Conservation (phyloP, 2,329 filamentous ascomycete genomes). For the Colletotrichum sp. region DNA sequence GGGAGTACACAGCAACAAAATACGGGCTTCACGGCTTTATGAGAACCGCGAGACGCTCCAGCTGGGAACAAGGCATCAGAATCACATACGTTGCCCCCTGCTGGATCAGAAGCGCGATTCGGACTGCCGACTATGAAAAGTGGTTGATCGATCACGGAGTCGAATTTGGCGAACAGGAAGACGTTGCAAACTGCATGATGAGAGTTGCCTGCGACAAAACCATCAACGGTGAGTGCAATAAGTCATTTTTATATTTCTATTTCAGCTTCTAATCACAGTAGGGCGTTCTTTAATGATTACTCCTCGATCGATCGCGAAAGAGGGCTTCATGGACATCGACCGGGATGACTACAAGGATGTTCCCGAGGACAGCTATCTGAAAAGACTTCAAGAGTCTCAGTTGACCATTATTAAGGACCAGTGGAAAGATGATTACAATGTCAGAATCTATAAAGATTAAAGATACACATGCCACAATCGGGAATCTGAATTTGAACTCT, state of each 20-base stretch:
- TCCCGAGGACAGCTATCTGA: conserved; percentile 39
- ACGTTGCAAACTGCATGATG: conserved; percentile 36
- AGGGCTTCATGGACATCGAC: conserved; percentile 43
- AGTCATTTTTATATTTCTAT: not conserved
- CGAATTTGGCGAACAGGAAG: conserved; percentile 40
- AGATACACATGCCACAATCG: not conserved
- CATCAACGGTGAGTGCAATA: conserved; percentile 30
- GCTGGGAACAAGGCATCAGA: conserved; percentile 45
- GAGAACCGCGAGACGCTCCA: conserved; percentile 39
- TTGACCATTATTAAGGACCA: conserved; percentile 45
- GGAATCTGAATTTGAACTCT: not conserved
- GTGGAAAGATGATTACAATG: conserved; percentile 27
- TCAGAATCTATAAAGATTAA: not conserved
- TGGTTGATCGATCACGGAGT: conserved; percentile 41
- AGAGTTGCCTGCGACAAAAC: conserved; percentile 32
- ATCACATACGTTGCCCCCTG: conserved; percentile 51
- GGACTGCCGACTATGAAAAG: conserved; percentile 42
- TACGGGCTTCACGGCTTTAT: conserved; percentile 49
- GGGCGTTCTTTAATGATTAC: conserved; percentile 44
- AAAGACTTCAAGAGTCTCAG: conserved; percentile 40
- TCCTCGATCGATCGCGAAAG: conserved; percentile 37
- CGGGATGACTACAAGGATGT: conserved; percentile 37
- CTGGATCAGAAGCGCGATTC: conserved; percentile 39
- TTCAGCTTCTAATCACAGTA: conserved; percentile 21
- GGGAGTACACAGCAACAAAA: conserved; percentile 47